Conservation (phyloP, 1,139 yeast species). For the Entelexis paramagnoliae region DNA sequence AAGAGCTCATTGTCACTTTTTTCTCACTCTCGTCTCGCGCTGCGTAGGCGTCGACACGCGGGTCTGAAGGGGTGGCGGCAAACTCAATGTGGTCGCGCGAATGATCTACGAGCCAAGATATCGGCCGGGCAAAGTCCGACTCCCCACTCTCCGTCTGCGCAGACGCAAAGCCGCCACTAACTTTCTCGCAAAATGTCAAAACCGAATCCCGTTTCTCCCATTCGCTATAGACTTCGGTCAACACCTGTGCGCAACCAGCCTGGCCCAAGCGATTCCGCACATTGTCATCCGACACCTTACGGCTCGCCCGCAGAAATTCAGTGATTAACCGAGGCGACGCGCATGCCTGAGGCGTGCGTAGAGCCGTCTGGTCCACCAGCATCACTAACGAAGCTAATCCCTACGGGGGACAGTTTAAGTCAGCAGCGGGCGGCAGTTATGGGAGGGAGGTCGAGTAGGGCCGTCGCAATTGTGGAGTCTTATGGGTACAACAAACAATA, state of each 20-base stretch:
- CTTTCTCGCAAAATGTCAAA: conserved; percentile 18
- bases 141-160: conserved; percentile 6
- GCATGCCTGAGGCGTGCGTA: conserved; percentile 18
- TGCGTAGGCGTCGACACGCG: conserved; percentile 24
- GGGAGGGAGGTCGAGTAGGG: too few species aligned
- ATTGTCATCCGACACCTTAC: conserved; percentile 22
- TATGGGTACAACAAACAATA: too few species aligned
- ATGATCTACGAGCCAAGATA: conserved; percentile 20
- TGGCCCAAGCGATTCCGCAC: conserved; percentile 21
- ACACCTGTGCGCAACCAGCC: conserved; percentile 16
- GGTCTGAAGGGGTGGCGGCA: conserved; percentile 21
- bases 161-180: conserved; percentile 8
- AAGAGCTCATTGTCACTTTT: conserved; percentile 3
- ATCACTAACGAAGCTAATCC: conserved; percentile 1
- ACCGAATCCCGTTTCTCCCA: conserved; percentile 23
- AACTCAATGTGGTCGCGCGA: conserved; percentile 23
- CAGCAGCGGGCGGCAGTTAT: not conserved
- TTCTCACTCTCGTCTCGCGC: conserved; percentile 22
- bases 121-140: conserved; percentile 7
- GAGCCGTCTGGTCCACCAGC: conserved; percentile 9
- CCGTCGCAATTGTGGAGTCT: too few species aligned
- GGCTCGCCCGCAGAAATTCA: conserved; percentile 20
- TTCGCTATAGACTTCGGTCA: conserved; percentile 19
- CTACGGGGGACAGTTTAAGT: not conserved
- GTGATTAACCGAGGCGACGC: conserved; percentile 17